Evolutionary conservation across 306 rosid genomes (phyloP).

Genomic region (Adenanthera pavonina): DNA sequence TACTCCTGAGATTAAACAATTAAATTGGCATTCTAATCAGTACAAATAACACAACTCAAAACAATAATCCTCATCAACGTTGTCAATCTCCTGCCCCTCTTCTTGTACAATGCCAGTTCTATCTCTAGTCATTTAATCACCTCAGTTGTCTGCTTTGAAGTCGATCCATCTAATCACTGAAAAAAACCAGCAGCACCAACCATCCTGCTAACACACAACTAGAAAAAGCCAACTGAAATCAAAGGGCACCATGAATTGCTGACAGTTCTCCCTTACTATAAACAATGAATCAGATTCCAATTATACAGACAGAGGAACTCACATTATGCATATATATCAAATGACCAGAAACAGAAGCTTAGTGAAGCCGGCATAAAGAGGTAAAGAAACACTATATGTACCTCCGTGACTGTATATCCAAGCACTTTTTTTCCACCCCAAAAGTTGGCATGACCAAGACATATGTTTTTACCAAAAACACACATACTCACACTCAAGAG

Average conservation of each 20-base stretch:
- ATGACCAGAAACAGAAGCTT: slow-evolving; percentile 3
- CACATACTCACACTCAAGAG: neutral
- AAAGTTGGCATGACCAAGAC: slow-evolving; percentile 34
- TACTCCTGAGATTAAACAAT: neutral
- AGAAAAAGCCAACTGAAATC: neutral
- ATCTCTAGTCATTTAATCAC: neutral
- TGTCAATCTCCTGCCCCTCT: neutral
- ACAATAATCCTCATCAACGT: neutral
- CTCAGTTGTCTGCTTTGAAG: neutral
- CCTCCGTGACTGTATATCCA: slow-evolving; percentile 35
- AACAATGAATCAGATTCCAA: slow-evolving; percentile 22
- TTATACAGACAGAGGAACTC: slow-evolving; percentile 26
- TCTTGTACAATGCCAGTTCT: neutral
- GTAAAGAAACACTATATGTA: slow-evolving; percentile 12
- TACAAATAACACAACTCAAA: neutral
- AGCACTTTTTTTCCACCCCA: slow-evolving; percentile 16
- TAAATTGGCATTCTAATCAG: neutral
- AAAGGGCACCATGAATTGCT: slow-evolving; percentile 23
- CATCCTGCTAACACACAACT: neutral
- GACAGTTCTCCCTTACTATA: neutral
- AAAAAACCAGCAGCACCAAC: neutral
- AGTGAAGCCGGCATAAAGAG: slow-evolving; percentile 22
- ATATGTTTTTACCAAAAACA: neutral
- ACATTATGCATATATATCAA: slow-evolving; percentile 18
- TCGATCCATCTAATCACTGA: neutral